phyloP scores from a whole-genome alignment of 495 filamentous ascomycete species.

The Penicillium longicatenatum region DNA sequence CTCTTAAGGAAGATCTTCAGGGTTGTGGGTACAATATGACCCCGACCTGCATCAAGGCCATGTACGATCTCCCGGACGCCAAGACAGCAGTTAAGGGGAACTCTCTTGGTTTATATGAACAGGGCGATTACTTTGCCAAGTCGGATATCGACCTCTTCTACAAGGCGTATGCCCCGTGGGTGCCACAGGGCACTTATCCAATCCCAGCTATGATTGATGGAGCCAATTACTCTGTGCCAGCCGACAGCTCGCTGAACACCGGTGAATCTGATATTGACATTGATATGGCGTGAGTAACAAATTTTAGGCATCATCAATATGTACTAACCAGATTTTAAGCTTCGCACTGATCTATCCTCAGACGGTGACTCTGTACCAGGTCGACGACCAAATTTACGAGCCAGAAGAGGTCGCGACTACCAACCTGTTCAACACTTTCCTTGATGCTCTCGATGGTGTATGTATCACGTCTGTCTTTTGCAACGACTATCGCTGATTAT shows the following conservation, averaged over 20 bases:
- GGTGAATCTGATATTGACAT: constrained; percentile 53
- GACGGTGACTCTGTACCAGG: constrained; percentile 56
- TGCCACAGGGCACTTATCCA: constrained; percentile 46
- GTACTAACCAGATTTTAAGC: constrained; percentile 9
- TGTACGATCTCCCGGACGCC: constrained; percentile 54
- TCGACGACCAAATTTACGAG: constrained; percentile 52
- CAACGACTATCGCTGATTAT: neutral
- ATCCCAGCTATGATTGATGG: constrained; percentile 47
- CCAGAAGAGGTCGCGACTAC: constrained; percentile 37
- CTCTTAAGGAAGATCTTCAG: constrained; percentile 20
- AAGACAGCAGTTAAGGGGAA: constrained; percentile 41
- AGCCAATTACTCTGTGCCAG: constrained; percentile 34
- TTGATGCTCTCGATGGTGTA: constrained; percentile 59
- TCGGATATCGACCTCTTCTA: constrained; percentile 60
- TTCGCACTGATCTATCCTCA: constrained; percentile 56
- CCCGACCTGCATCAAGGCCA: constrained; percentile 53
- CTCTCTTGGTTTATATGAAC: constrained; percentile 56
- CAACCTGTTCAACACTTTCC: constrained; percentile 51
- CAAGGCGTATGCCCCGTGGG: constrained; percentile 44
- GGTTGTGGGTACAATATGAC: constrained; percentile 52
- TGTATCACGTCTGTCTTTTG: neutral
- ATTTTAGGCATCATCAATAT: neutral
- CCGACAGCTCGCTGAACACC: constrained; percentile 26
- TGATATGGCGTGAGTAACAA: constrained; percentile 37
- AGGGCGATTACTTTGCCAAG: constrained; percentile 51